A percentile compares a stretch with the other conserved stretches of the same genome.
These are phyloP conservation scores for Sclerotinia trifoliorum DNA, from an alignment of 2,329 filamentous ascomycete genomes.

Conservation along the genomic window DNA sequence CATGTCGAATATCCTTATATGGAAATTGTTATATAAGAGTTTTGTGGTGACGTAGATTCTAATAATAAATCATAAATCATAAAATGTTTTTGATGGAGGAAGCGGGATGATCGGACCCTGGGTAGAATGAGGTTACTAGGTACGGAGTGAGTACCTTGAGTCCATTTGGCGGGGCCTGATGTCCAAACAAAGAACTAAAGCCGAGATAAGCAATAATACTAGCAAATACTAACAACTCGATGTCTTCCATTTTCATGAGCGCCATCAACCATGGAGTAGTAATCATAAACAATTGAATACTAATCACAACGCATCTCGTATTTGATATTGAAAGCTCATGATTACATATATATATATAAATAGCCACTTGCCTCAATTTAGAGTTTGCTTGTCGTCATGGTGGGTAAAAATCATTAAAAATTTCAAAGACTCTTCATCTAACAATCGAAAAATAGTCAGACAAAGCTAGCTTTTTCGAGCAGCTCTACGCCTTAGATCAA, in stretches of 20 bases:
- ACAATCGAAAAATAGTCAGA: constrained; percentile 15
- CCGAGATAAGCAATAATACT: neutral
- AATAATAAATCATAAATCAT: neutral
- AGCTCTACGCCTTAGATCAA: constrained; percentile 35
- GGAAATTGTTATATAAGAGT: too few relatives aligned
- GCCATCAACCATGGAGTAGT: neutral
- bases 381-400: constrained; percentile 6
- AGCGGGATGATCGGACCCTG: neutral
- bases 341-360: neutral
- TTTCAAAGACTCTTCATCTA: constrained; percentile 1
- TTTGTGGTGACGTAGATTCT: neutral
- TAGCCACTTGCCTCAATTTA: neutral
- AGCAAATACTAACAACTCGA: neutral
- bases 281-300: neutral
- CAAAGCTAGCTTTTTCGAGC: constrained; percentile 22
- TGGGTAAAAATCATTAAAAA: neutral
- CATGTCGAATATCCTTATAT: too few relatives aligned
- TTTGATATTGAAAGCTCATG: neutral
- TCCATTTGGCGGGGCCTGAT: neutral
- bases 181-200: neutral
- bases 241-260: neutral
- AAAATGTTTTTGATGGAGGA: constrained; percentile 3
- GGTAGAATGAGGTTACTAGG: too few relatives aligned
- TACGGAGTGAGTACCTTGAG: too few relatives aligned
- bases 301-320: neutral